Conservation (phyloP, 2,329 filamentous ascomycete genomes). For the Pyrenophora teres region DNA sequence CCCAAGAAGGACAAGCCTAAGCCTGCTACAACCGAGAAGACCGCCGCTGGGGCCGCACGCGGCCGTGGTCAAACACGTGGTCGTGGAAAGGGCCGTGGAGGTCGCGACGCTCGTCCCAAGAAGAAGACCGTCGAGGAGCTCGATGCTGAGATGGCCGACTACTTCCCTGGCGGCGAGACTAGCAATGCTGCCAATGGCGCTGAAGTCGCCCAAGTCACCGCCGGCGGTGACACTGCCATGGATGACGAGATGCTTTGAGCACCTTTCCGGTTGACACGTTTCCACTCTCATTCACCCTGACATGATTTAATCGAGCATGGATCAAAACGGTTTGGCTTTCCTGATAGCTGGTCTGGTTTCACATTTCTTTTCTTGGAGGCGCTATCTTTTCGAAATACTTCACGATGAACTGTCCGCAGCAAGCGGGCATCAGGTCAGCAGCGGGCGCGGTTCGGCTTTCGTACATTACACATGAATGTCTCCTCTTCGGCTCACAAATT, state of each 20-base stretch:
- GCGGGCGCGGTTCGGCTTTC: conserved; percentile 18
- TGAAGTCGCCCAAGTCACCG: conserved; percentile 51
- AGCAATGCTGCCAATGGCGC: conserved; percentile 51
- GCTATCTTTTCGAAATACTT: conserved; percentile 19
- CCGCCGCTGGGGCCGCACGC: conserved; percentile 54
- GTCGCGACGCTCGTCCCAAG: conserved; percentile 61
- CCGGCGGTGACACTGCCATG: conserved; percentile 46
- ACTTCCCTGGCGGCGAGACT: conserved; percentile 67
- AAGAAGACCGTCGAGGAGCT: conserved; percentile 98
- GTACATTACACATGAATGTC: conserved; percentile 30
- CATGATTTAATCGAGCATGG: conserved; percentile 15
- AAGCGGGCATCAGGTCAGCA: conserved; percentile 12
- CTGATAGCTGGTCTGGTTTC: conserved; percentile 15
- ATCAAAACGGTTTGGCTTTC: conserved; percentile 17
- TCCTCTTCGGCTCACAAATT: conserved; percentile 18
- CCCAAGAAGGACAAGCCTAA: conserved; percentile 65
- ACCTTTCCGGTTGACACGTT: background rate
- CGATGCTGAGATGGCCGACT: conserved; percentile 97
- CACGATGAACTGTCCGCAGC: conserved; percentile 11
- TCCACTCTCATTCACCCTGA: conserved; percentile 4
- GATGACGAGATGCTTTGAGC: conserved; percentile 48
- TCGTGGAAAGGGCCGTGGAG: conserved; percentile 54
- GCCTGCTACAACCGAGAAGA: conserved; percentile 77
- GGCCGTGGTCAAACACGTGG: conserved; percentile 50
- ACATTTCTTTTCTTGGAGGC: conserved; percentile 22